Evolutionary conservation across 148 eudicot species (phyloP).

Genomic region (Rhododendron williamsianum): DNA sequence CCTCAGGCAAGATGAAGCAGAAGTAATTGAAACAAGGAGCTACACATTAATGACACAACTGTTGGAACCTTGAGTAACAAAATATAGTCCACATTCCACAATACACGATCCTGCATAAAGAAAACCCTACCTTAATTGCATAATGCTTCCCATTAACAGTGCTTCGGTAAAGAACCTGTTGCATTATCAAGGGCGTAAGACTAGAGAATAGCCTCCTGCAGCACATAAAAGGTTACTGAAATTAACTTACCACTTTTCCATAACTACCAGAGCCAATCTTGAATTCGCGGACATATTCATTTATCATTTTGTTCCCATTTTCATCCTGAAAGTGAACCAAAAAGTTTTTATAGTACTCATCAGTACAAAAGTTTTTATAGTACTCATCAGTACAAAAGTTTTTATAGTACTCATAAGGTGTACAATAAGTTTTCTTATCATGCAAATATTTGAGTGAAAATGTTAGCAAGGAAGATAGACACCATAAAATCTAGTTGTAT

Average conservation of each 20-base stretch:
- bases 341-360: neutral
- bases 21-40: neutral
- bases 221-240: neutral
- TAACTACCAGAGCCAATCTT: conserved; percentile 95
- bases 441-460: neutral
- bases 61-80: neutral
- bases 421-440: neutral
- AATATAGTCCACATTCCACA: conserved; percentile 1
- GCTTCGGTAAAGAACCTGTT: conserved; percentile 82
- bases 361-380: neutral
- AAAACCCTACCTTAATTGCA: conserved; percentile 72
- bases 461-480: neutral
- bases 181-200: conserved; percentile 13
- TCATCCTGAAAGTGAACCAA: conserved; percentile 53
- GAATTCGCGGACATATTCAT: conserved; percentile 70
- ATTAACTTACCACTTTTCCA: conserved; percentile 75
- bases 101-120: neutral
- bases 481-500: neutral
- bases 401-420: neutral
- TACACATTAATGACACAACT: neutral
- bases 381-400: neutral
- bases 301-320: conserved; percentile 68
- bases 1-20: neutral
- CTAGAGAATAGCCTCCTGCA: conserved; percentile 12
- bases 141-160: conserved; percentile 67